Percentiles rank a stretch among this genome's conserved stretches.
phyloP scores from a whole-genome alignment of 2,329 filamentous ascomycete genomes.

The Sclerotinia subarctica region DNA sequence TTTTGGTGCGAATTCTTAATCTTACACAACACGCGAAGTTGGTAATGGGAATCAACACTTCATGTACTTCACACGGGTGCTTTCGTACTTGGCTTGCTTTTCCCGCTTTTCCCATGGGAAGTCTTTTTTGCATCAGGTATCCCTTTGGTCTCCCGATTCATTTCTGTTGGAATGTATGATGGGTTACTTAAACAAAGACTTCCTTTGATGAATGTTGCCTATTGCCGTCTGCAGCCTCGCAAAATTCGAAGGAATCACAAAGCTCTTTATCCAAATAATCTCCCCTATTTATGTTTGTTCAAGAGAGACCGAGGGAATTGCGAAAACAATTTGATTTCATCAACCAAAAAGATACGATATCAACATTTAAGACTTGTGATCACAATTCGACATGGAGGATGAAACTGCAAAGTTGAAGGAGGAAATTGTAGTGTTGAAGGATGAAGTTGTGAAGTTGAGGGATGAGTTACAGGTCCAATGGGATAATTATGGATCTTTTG shows the following conservation, averaged over 20 bases:
- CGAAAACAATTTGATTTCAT: background rate
- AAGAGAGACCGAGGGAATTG: rapidly evolving
- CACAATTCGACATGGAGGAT: background rate
- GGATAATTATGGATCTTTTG: too few species aligned
- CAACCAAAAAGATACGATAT: background rate
- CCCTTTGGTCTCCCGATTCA: too few species aligned
- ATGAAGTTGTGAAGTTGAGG: background rate
- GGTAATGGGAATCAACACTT: background rate
- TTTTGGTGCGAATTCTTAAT: too few species aligned
- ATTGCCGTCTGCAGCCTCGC: background rate
- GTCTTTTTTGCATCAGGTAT: too few species aligned
- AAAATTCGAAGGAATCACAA: background rate
- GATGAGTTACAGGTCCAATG: too few species aligned
- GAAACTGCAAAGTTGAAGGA: background rate
- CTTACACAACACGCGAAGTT: background rate
- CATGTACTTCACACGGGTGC: background rate
- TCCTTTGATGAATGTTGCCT: background rate
- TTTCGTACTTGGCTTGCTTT: background rate
- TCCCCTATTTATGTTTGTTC: background rate
- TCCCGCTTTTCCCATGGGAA: too few species aligned
- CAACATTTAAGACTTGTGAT: background rate
- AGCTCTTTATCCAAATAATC: background rate
- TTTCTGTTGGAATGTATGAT: background rate
- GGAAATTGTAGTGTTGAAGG: background rate
- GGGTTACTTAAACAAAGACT: background rate